Base-by-base conservation (phyloP, 179 eudicot species). In the Corrigiola litoralis region DNA sequence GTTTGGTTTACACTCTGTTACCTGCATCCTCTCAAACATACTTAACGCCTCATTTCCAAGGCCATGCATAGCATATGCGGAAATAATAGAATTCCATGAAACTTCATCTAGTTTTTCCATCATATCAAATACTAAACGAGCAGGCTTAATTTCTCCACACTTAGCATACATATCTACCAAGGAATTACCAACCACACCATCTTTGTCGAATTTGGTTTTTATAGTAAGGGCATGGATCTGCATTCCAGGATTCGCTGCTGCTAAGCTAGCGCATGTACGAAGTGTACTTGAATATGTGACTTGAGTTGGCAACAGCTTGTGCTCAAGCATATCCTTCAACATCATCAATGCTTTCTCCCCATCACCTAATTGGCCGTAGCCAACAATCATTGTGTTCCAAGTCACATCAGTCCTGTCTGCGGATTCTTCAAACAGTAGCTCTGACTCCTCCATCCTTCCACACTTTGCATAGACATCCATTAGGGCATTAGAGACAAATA, bases 351-450 rank as follows among this genome's bases (percentile, higher is more conserved):
- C 90, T 58, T 71, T 71, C 73, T 85, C 85, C 5, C 81, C 76
- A 21, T 83, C 80, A 40, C 88, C 88, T 40, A 63, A 44, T 52
- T 81, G 85, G 31, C 79, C 85, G 73, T 83, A 80, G 41, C 84
- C 88, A 60, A 87, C 95, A 62, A 87, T 85, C 64, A 85, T 52
- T 13, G 90, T 87, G 64, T 87, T 87, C 90, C 95, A 87, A 9
- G 88, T 72, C 59, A 85, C 88, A 54, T 81, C 90, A 63, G 71
- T 87, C 53, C 61, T 85, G 69, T 81, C 70, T 40, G 20, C 47
- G 1, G 76, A 76, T 38, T 68, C 84, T 60, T 72, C 55, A 72
- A 87, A 87, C 27, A 87, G 67, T 11, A 72, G 44, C 61, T 61
- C 63, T 0, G 95, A 83, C 34, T 72, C 73, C 62, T 80, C 75